Percentiles rank a stretch among this genome's conserved stretches.
Conservation (phyloP, 257 asterid genomes). For the Scutellaria barbata region DNA sequence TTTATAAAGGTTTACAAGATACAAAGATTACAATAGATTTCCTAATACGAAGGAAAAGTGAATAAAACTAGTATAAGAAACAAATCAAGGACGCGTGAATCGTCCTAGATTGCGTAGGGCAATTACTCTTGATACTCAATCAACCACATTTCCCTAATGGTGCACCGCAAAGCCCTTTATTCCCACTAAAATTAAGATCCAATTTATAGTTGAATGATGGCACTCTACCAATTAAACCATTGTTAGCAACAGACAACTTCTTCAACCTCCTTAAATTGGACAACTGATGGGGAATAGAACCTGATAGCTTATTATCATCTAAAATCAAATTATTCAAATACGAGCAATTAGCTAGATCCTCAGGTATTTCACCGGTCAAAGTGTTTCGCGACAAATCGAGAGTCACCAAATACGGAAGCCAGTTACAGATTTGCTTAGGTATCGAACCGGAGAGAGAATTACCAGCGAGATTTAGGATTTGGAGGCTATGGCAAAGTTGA, state of each 20-base stretch:
- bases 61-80: too few relatives aligned
- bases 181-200: slow-evolving; percentile 56
- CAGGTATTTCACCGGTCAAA: slow-evolving; percentile 76
- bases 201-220: slow-evolving; percentile 54
- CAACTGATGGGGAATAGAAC: slow-evolving; percentile 67
- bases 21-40: too few relatives aligned
- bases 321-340: slow-evolving; percentile 62
- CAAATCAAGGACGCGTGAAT: too few relatives aligned
- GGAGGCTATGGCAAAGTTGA: slow-evolving; percentile 60
- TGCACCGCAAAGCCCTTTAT: slow-evolving; percentile 73
- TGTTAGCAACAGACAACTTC: slow-evolving; percentile 62
- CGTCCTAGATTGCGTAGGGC: too few relatives aligned
- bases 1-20: too few relatives aligned
- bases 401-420: slow-evolving; percentile 79
- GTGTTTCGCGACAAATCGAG: slow-evolving; percentile 71
- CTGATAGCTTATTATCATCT: slow-evolving; percentile 57
- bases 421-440: slow-evolving; percentile 67
- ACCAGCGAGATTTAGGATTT: slow-evolving; percentile 69
- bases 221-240: slow-evolving; percentile 69
- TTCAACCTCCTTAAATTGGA: slow-evolving; percentile 68
- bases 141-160: slow-evolving; percentile 79
- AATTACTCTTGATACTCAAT: slow-evolving; percentile 67
- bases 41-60: too few relatives aligned
- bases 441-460: slow-evolving; percentile 73
- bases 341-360: slow-evolving; percentile 64